Percentiles rank a stretch among this genome's conserved stretches.
These are phyloP conservation scores for Pseudogymnoascus sp. DNA, from an alignment of 2,329 filamentous ascomycete species.

Conservation along the genomic window DNA sequence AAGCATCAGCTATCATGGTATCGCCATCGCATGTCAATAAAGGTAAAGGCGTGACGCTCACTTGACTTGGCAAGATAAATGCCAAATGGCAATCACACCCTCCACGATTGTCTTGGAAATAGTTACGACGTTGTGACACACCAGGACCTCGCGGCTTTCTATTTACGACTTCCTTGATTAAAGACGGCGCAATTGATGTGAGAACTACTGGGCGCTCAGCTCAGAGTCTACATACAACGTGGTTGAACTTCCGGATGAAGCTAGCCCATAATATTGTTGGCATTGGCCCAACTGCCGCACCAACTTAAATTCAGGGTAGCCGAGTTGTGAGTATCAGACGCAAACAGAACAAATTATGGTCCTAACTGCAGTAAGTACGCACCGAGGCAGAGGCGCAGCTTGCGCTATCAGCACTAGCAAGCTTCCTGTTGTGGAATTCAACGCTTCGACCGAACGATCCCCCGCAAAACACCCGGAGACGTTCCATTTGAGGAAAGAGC, in stretches of 20 bases:
- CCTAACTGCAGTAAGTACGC: background rate
- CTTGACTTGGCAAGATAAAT: too few species aligned
- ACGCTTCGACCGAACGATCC: background rate
- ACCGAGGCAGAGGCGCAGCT: background rate
- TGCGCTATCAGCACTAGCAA: background rate
- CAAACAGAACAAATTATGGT: background rate
- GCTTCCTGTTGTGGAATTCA: constrained; percentile 4
- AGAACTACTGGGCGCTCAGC: background rate
- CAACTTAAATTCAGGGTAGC: background rate
- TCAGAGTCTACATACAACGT: background rate
- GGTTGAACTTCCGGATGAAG: background rate
- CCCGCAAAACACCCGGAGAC: background rate
- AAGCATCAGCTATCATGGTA: background rate
- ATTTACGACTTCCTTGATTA: background rate
- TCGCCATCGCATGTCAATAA: too few species aligned
- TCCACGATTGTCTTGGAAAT: background rate
- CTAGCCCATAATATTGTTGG: background rate
- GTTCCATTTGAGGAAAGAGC: constrained; percentile 3
- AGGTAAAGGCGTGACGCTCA: too few species aligned
- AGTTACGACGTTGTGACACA: background rate
- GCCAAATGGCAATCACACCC: background rate
- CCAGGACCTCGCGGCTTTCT: background rate
- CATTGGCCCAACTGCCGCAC: background rate
- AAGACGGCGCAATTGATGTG: background rate
- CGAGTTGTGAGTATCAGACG: background rate